phyloP scores from a whole-genome alignment of 148 eudicot species.

The Oxyria digyna region DNA sequence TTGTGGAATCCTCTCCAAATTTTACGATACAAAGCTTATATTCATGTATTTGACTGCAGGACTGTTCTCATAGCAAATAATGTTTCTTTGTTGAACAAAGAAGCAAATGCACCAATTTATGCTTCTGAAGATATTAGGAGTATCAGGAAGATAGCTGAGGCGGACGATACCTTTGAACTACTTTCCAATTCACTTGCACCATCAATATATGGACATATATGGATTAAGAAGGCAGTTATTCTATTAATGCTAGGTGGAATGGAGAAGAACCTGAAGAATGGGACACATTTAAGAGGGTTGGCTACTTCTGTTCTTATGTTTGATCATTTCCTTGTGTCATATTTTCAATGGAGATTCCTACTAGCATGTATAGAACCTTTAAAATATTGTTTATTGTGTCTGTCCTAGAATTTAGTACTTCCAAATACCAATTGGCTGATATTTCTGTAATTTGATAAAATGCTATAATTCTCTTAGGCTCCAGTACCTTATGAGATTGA shows the following conservation, averaged over 20 bases:
- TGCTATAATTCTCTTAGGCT: neutral
- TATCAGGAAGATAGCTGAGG: conserved; percentile 66
- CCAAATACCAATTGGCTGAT: neutral
- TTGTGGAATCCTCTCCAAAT: neutral
- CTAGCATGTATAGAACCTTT: neutral
- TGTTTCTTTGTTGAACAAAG: conserved; percentile 84
- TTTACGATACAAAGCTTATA: neutral
- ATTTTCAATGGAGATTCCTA: neutral
- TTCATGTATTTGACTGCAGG: conserved; percentile 26
- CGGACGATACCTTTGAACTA: conserved; percentile 73
- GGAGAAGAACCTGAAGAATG: conserved; percentile 95
- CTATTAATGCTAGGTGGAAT: conserved; percentile 88
- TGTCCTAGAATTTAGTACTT: neutral
- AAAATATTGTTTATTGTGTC: neutral
- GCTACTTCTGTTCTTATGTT: conserved; percentile 12
- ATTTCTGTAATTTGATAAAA: neutral
- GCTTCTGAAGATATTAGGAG: conserved; percentile 59
- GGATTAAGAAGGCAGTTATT: conserved; percentile 97
- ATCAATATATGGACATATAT: conserved; percentile 85
- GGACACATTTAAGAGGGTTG: conserved; percentile 95
- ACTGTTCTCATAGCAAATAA: conserved; percentile 93
- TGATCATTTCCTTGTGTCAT: neutral
- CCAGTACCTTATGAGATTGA: neutral
- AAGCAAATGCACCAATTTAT: conserved; percentile 78
- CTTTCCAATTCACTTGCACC: conserved; percentile 93